Evolutionary conservation across 352 stramenopile genomes (phyloP), one percentile per base, ranked within the genome.

Genomic region (Phytopythium sindhum): DNA sequence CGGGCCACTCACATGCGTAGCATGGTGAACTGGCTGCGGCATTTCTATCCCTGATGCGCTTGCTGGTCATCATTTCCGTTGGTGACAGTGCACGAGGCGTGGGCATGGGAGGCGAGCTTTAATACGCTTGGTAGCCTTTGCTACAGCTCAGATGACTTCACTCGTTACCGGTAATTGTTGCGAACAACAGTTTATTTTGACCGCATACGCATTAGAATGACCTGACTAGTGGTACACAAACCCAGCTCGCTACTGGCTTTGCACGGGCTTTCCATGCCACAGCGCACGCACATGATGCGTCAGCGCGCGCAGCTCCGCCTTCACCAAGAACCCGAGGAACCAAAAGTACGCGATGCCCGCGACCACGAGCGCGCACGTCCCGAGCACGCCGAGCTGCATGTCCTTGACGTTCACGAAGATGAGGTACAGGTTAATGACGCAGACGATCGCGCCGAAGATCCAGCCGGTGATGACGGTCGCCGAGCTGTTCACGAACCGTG

Each of bases 401-500:
- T 57, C 71, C 57, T 80, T 72, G 23, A 91, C 68, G 62, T 90
- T 90, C 33, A 78, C 80, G 44, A 81, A 77, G 50, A 92, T 78
- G 57, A 92, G 69, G 73, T 90, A 91, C 57, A 94, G 63, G 60
- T 94, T 93, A 68, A 91, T 88, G 47, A 79, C 61, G 51, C 83
- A 92, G 44, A 94, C 84, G 28, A 93, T 42, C 0, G 67, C 67
- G 5, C 81, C 82, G 2, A 90, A 60, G 12, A 78, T 0, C 86
- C 83, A 94, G 47, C 86, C 86, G 15, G 73, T 57, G 9, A 69
- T 45, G 42, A 89, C 77, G 7, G 74, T 78, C 9, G 59, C 41
- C 31, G 64, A 75, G 62, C 59, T 78, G 61, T 92, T 92, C 2
- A 66, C 81, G 53, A 93, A 93, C 44, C 76, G 57, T 23, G 45